Evolutionary conservation across 106 monocot genomes (phyloP), one percentile per base, ranked within the genome.

Genomic region (Narthecium ossifragum): DNA sequence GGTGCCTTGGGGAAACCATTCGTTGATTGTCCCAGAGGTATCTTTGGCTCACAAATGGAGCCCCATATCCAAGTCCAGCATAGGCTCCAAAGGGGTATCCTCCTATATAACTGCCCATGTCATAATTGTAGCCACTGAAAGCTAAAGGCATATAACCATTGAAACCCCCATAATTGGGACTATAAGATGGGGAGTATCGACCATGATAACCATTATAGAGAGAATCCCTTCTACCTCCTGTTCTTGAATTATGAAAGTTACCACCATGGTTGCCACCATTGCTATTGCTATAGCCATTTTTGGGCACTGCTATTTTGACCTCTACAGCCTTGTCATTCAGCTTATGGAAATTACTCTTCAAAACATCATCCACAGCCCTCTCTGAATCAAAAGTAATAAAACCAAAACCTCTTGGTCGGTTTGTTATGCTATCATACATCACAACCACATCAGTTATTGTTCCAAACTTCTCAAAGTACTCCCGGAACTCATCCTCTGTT

Each of bases 241-340:
- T 43, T 50, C 59, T 69, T 8, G 32, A 22, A 32, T 46, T 63
- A 59, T 53, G 34, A 39, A 27, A 47, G 9, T 31, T 25, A 4
- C 34, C 31, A 63, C 60, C 56, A 50, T 52, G 51, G 33, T 54
- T 73, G 40, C 18, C 55, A 26, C 17, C 53, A 21, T 57, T 58
- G 17, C 51, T 53, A 50, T 80, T n/a, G n/a, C n/a, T n/a, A n/a
- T n/a, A n/a, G n/a, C n/a, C n/a, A n/a, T n/a, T n/a, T 68, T 81
- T 90, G 15, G 90, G 94, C 4, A 84, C 51, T 24, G 94, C 90
- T 32, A 59, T 78, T 65, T 96, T 96, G 33, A 84, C 94, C 48
- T 96, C 94, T 25, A 90, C 94, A 46, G 22, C 46, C 29, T 81
- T 90, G 8, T 75, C 77, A 57, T 76, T 83, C 37, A 96, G 57